Base-by-base conservation (phyloP, 2,329 filamentous ascomycete species). In the Diplodia scrobiculata region DNA sequence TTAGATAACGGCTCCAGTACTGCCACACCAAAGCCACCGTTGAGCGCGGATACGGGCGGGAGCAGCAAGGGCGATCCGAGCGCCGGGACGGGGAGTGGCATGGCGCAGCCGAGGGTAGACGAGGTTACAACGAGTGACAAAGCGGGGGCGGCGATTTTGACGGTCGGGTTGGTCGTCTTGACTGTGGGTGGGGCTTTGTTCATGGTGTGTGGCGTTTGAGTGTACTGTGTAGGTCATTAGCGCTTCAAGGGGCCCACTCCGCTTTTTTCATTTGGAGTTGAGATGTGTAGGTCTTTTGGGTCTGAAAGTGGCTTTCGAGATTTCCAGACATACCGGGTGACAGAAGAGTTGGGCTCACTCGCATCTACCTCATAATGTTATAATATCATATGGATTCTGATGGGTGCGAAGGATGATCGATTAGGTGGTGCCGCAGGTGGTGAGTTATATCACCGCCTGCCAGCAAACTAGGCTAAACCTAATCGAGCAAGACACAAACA, bases 21-120 rank as follows among this genome's bases (percentile, higher is more conserved):
- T 36, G 34, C 34, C 67, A 34, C 48, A n/a, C 47, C 3, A 14
- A 25, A 55, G 4, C 76, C 78, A 7, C 82, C 82, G 9, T 75
- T 84, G 2, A 81, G 78, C 5, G 80, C 81, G 52, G 69, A 72
- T 0, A 85, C 81, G 2, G 84, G 84, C 17, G 84, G 83, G 21
- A 84, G 81, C 9, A 81, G 77, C 55, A 64, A 76, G 59, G 82
- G 83, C 3, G 75, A 85, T 69, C 75, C 78, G 0, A 75, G 67
- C 2, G 72, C 77, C 11, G 78, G 78, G 53, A 74, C 77, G 6
- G 74, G 74, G 34, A 67, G 67, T 36, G 72, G 72, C 14, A 72
- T 68, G 52, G 66, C 67, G 17, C 72, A 67, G 4, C 73, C 76
- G 3, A 41, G 63, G 7, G 69, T 69, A 3, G 34, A 27, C 1